Evolutionary conservation across 2,329 filamentous ascomycete species (phyloP).

Genomic region (Claviceps maximensis): DNA sequence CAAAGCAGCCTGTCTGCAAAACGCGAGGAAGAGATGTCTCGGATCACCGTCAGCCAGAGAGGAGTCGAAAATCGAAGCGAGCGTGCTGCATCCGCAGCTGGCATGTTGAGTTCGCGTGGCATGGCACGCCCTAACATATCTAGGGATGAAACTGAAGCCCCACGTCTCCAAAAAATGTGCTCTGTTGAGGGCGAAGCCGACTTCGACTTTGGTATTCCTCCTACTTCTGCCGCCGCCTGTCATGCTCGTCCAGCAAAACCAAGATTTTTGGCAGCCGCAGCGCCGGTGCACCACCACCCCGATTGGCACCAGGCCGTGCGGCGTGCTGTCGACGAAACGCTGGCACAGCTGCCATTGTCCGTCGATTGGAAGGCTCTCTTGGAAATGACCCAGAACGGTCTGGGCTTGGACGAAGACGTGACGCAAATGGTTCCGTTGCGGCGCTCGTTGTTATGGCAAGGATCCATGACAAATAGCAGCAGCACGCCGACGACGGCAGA

Average conservation of each 20-base stretch:
- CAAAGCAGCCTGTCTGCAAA: background rate
- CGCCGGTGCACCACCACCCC: background rate
- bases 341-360: conserved; percentile 4
- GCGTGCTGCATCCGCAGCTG: background rate
- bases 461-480: conserved; percentile 23
- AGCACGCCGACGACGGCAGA: conserved; percentile 22
- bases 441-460: conserved; percentile 17
- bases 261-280: background rate
- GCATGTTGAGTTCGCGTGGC: background rate
- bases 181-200: background rate
- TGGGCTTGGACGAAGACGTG: conserved; percentile 1
- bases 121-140: background rate
- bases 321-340: conserved; percentile 5
- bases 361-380: conserved; percentile 3
- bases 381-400: conserved; percentile 1
- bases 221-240: too few species aligned
- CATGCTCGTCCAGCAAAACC: background rate
- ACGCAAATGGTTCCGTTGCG: conserved; percentile 4
- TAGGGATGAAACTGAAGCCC: background rate
- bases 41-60: background rate
- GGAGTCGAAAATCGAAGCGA: background rate
- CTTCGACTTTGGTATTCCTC: background rate
- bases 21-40: background rate
- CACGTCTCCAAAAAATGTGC: background rate
- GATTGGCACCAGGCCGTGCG: conserved; percentile 5